Base-by-base conservation (phyloP, 2,329 filamentous ascomycete genomes). In the Lomentospora prolificans region DNA sequence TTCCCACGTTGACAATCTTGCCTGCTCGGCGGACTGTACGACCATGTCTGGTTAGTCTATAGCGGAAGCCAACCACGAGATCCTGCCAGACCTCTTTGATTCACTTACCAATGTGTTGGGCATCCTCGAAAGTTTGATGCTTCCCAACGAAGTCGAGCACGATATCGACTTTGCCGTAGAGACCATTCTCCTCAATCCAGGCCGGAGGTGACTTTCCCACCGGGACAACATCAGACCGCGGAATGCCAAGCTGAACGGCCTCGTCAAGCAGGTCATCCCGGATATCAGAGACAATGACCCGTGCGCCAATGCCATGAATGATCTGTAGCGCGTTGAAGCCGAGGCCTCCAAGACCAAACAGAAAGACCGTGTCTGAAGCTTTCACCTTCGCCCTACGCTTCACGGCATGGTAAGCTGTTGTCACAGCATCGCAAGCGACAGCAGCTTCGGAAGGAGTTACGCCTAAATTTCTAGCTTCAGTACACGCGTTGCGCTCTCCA, bases 261-360 rank as follows among this genome's bases (percentile, higher is more conserved):
- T 60, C 57, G 10, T 59, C 57, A 9, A 61, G 57, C 17, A 58
- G 33, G 14, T 58, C 44, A 28, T 58, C 36, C 17, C 57, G 53
- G 24, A 61, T 54, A 36, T 62, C 58, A 10, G 55, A 61, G 4
- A 60, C 56, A 28, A 74, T 90, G 12, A 78, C 86, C 19, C 77
- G 84, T 50, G 80, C 67, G 10, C 69, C 67, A 14, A 72, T 66
- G 19, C 67, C 60, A 3, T 61, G 59, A 3, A 70, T 61, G 14
- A 70, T 66, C n/a, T 72, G 69, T 8, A 73, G 57, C 1, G 66
- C 71, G 57, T 73, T 73, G 55, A 72, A 70, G 1, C 71, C 71
- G 2, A 73, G 60, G 1, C 71, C 71, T 4, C 70, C 70, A 0
- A 74, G 65, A 1, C 70, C 70, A 57, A 70, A 72, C 3, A 73